Evolutionary conservation across 2,329 filamentous ascomycete species (phyloP).

Genomic region (Beauveria brongniartii): DNA sequence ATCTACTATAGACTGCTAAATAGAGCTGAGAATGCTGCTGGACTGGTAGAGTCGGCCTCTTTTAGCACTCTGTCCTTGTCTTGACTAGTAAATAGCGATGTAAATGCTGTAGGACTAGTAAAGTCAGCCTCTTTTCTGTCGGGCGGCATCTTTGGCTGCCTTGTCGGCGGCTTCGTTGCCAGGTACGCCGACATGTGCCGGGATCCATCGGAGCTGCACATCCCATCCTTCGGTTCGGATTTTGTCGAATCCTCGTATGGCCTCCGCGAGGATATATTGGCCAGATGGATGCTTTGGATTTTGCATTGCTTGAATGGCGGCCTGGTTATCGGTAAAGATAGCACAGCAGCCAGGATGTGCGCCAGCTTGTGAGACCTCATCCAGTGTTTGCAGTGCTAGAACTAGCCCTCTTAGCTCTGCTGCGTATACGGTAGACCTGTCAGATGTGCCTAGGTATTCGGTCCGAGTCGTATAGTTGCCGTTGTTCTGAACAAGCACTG

Average conservation of each 20-base stretch:
- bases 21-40: too few relatives aligned
- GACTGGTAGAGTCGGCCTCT: neutral
- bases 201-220: slow-evolving; percentile 15
- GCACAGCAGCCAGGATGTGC: slow-evolving; percentile 14
- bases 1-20: too few relatives aligned
- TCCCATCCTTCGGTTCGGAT: slow-evolving; percentile 9
- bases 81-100: neutral
- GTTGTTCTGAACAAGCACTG: too few relatives aligned
- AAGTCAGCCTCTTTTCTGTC: neutral
- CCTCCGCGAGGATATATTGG: slow-evolving; percentile 21
- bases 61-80: neutral
- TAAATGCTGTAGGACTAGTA: neutral
- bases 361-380: slow-evolving; percentile 14
- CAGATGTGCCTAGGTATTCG: slow-evolving; percentile 20
- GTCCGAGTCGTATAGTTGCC: too few relatives aligned
- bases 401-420: slow-evolving; percentile 21
- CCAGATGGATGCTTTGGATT: slow-evolving; percentile 21
- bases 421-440: slow-evolving; percentile 22
- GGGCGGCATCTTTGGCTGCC: too few relatives aligned
- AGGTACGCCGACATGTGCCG: slow-evolving; percentile 15
- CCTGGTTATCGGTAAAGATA: slow-evolving; percentile 25
- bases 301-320: slow-evolving; percentile 21
- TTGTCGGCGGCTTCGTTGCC: slow-evolving; percentile 7
- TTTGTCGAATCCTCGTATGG: slow-evolving; percentile 15
- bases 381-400: slow-evolving; percentile 19